These are phyloP conservation scores for Tuber melanosporum DNA, from an alignment of 495 filamentous ascomycete species.

Conservation along the genomic window DNA sequence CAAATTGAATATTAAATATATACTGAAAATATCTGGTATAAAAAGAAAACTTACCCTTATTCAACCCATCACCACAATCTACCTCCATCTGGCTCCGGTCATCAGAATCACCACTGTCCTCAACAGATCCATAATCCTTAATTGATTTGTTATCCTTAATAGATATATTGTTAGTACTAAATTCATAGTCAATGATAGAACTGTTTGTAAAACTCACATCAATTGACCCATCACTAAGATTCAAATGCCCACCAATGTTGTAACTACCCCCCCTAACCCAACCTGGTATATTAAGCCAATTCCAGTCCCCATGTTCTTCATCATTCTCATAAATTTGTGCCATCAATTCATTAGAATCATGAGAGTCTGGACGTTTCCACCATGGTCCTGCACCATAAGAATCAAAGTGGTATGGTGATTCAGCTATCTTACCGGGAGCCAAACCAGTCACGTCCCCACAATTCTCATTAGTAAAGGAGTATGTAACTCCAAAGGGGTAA, in stretches of 20 bases:
- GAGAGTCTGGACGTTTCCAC: not conserved
- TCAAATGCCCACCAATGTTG: slow-evolving; percentile 8
- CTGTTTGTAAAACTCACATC: not conserved
- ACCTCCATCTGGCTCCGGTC: no score
- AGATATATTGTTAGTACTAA: not conserved
- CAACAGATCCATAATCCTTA: not conserved
- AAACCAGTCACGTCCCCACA: no score
- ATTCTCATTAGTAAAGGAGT: no score
- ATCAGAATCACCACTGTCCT: not conserved
- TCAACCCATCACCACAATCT: not conserved
- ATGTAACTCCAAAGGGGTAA: not conserved
- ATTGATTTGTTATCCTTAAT: not conserved
- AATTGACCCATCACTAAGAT: not conserved
- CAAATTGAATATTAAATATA: not conserved
- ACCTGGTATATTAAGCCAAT: not conserved
- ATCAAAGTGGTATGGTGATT: not conserved
- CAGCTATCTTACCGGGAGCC: no score
- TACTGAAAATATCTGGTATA: no score
- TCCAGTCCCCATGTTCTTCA: not conserved
- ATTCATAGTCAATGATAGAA: not conserved
- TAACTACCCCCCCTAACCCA: slow-evolving; percentile 19
- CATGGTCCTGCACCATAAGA: not conserved
- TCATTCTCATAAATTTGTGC: no score
- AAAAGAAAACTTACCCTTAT: slow-evolving; percentile 6
- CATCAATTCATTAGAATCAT: not conserved